Percentiles rank a stretch among this genome's conserved stretches.
Conservation (phyloP, 257 asterid genomes). For the Fraxinus quadrangulata region DNA sequence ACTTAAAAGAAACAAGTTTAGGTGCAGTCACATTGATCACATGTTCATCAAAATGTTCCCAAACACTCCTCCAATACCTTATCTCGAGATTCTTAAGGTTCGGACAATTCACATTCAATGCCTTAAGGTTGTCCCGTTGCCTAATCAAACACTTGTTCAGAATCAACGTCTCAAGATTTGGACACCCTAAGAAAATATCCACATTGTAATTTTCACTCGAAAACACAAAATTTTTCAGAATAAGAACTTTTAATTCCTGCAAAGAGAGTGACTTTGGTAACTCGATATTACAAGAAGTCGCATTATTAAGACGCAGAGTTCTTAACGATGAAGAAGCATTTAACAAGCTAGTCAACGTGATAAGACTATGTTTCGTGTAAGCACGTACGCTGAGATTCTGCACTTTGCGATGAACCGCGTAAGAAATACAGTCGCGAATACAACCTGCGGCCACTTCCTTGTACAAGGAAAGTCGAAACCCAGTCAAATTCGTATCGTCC, state of each 20-base stretch:
- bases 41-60: not conserved
- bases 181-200: constrained; percentile 46
- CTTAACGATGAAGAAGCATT: constrained; percentile 28
- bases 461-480: too few relatives aligned
- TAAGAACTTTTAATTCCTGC: constrained; percentile 41
- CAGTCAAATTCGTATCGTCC: too few relatives aligned
- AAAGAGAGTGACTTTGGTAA: constrained; percentile 38
- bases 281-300: constrained; percentile 29
- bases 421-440: too few relatives aligned
- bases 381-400: too few relatives aligned
- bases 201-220: constrained; percentile 30
- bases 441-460: too few relatives aligned
- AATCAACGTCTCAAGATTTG: constrained; percentile 43
- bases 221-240: constrained; percentile 45
- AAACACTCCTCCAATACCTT: not conserved
- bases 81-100: not conserved
- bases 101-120: not conserved
- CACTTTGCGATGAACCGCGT: too few relatives aligned
- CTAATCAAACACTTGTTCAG: constrained; percentile 43
- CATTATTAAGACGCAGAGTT: constrained; percentile 32
- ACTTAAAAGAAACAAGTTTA: not conserved
- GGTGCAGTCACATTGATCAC: not conserved
- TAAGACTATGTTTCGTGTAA: too few relatives aligned
- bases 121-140: constrained; percentile 18
- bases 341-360: too few relatives aligned